These are phyloP conservation scores for Pythium pectinolyticum DNA, from an alignment of 352 stramenopile species.

Conservation along the genomic window DNA sequence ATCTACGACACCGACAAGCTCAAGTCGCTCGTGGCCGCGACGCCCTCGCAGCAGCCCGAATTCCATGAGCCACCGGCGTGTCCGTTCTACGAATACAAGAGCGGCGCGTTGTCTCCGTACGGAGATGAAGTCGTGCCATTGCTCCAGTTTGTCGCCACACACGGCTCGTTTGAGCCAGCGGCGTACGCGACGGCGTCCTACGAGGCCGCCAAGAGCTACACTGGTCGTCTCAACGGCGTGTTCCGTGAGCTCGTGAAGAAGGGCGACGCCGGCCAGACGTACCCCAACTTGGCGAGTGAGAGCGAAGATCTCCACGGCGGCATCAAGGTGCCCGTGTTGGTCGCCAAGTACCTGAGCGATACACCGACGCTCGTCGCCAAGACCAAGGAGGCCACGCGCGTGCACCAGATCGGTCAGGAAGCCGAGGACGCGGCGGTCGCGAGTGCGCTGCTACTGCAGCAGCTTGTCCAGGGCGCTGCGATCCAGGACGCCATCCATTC, in stretches of 20 bases:
- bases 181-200: conserved; percentile 54
- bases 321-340: conserved; percentile 58
- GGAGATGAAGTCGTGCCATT: conserved; percentile 66
- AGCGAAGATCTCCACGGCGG: conserved; percentile 61
- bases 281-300: conserved; percentile 46
- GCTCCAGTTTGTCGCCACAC: conserved; percentile 46
- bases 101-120: conserved; percentile 57
- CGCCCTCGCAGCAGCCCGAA: conserved; percentile 30
- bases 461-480: conserved; percentile 41
- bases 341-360: conserved; percentile 48
- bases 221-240: conserved; percentile 58
- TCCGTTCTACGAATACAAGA: conserved; percentile 64
- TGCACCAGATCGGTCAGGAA: conserved; percentile 58
- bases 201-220: conserved; percentile 54
- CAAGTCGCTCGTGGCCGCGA: conserved; percentile 31
- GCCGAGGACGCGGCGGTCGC: conserved; percentile 53
- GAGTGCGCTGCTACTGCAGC: conserved; percentile 48
- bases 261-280: conserved; percentile 54
- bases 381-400: conserved; percentile 43
- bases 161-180: conserved; percentile 43
- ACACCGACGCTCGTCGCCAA: conserved; percentile 42
- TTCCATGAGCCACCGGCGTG: conserved; percentile 62
- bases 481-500: conserved; percentile 38
- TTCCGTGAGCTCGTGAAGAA: conserved; percentile 71
- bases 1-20: conserved; percentile 69